phyloP scores from a whole-genome alignment of 129 eudicot species.

The Arctium lappa region DNA sequence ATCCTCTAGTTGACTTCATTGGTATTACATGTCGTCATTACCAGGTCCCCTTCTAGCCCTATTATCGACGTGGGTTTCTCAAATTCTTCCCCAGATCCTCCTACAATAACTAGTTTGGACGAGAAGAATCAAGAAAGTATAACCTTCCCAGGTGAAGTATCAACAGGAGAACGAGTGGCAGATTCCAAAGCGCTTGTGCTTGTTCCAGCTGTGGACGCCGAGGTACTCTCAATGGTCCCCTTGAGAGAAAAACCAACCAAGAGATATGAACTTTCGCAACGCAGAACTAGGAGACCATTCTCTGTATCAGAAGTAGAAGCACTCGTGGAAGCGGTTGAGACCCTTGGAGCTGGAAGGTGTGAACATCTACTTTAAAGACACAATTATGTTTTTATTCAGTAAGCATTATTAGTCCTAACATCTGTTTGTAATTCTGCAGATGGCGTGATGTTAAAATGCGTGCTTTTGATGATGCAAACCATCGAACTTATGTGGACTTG shows the following conservation, averaged over 20 bases:
- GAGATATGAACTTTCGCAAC: constrained; percentile 63
- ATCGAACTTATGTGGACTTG: constrained; percentile 94
- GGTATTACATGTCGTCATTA: not conserved
- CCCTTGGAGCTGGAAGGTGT: constrained; percentile 97
- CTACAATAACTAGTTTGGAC: constrained; percentile 31
- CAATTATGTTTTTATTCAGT: not conserved
- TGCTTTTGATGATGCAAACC: constrained; percentile 81
- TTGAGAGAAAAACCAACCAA: constrained; percentile 44
- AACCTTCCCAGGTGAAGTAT: constrained; percentile 32
- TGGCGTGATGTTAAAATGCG: constrained; percentile 98
- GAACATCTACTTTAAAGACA: not conserved
- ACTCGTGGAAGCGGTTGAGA: constrained; percentile 95
- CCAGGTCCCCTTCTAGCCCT: constrained; percentile 50
- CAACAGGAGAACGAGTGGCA: constrained; percentile 25
- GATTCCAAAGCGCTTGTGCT: constrained; percentile 69
- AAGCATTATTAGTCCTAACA: not conserved
- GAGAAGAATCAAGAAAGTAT: constrained; percentile 27
- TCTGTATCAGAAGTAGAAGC: constrained; percentile 99
- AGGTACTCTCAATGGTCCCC: constrained; percentile 50
- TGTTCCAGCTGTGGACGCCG: constrained; percentile 38
- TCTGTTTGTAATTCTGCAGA: constrained; percentile 42
- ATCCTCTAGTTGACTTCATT: not conserved
- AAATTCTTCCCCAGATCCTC: constrained; percentile 28
- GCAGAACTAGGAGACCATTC: constrained; percentile 75
- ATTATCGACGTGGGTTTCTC: constrained; percentile 26